Percentiles rank a stretch among this genome's conserved stretches.
phyloP scores from a whole-genome alignment of 306 rosid species.

The Cicer arietinum region DNA sequence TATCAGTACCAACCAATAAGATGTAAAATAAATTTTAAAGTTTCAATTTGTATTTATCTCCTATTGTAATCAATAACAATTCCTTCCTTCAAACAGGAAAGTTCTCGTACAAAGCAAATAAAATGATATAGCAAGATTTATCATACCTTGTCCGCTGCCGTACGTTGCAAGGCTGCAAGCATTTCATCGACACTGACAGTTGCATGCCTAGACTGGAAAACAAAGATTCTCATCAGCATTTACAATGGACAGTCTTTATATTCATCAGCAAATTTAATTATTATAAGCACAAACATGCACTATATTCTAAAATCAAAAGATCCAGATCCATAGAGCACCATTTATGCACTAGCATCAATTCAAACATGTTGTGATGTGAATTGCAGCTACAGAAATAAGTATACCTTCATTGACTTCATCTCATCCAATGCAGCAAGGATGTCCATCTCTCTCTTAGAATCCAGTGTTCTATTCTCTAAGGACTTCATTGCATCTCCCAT shows the following conservation, averaged over 20 bases:
- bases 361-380: not conserved
- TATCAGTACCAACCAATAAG: not conserved
- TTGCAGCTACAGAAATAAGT: slow-evolving; percentile 18
- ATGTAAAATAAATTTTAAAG: not conserved
- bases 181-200: slow-evolving; percentile 84
- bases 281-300: not conserved
- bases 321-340: slow-evolving; percentile 12
- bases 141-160: slow-evolving; percentile 65
- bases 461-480: slow-evolving; percentile 83
- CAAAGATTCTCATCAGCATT: slow-evolving; percentile 33
- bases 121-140: slow-evolving; percentile 17
- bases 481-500: slow-evolving; percentile 93
- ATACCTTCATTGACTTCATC: slow-evolving; percentile 96
- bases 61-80: not conserved
- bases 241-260: not conserved
- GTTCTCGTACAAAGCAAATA: slow-evolving; percentile 22
- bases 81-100: slow-evolving; percentile 16
- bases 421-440: slow-evolving; percentile 94
- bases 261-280: not conserved
- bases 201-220: slow-evolving; percentile 90
- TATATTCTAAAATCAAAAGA: slow-evolving; percentile 11
- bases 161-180: slow-evolving; percentile 81
- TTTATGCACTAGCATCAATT: slow-evolving; percentile 3
- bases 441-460: slow-evolving; percentile 76
- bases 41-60: not conserved